Evolutionary conservation across 345 rosid species (phyloP).

Genomic region (Anastatica hierochuntica): DNA sequence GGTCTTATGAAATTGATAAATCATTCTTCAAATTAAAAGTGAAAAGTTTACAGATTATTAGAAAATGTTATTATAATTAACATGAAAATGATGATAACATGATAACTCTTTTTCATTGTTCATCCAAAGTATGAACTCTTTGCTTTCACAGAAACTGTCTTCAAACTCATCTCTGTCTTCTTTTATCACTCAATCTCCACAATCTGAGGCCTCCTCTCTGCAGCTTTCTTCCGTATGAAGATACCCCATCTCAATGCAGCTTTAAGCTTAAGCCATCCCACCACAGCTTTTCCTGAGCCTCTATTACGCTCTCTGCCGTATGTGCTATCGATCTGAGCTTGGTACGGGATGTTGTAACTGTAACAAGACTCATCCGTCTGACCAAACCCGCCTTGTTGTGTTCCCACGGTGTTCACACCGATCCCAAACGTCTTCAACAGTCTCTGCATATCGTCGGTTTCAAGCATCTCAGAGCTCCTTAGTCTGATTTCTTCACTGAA

Average conservation of each 20-base stretch:
- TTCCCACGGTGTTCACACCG: conserved; percentile 34
- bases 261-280: conserved; percentile 90
- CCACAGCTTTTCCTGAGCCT: conserved; percentile 84
- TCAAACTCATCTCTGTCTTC: not conserved
- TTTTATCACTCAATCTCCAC: conserved; percentile 53
- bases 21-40: no score
- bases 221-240: conserved; percentile 87
- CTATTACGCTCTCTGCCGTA: conserved; percentile 27
- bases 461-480: conserved; percentile 85
- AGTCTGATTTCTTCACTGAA: conserved; percentile 61
- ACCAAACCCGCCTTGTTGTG: conserved; percentile 38
- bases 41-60: no score
- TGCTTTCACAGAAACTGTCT: not conserved
- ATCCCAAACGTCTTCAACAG: conserved; percentile 51
- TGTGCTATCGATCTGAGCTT: conserved; percentile 35
- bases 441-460: conserved; percentile 83
- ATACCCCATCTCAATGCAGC: conserved; percentile 96
- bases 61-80: not conserved
- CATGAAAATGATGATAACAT: no score
- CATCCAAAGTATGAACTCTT: conserved; percentile 23
- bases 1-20: no score
- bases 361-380: conserved; percentile 47
- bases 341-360: conserved; percentile 42
- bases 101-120: conserved; percentile 3
- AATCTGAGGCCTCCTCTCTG: conserved; percentile 78